Evolutionary conservation across 768 basidiomycete genomes (phyloP), one percentile per base, ranked within the genome.

Genomic region (Chalciporus sphaerocephalus): DNA sequence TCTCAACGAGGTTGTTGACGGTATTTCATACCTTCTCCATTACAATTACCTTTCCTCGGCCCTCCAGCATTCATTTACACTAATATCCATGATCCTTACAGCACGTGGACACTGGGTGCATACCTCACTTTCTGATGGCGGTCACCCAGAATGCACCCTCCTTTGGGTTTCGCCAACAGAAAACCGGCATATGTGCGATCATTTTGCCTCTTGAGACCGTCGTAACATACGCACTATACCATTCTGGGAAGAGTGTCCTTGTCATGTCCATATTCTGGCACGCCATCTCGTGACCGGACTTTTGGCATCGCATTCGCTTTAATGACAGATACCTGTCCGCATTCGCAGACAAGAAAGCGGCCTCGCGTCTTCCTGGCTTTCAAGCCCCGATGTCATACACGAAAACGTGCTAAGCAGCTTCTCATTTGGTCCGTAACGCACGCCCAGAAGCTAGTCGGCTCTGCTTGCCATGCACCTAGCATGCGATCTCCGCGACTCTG

Each of bases 301-400:
- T 52, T 52, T 37, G 38, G 40, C 45, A 40, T 49, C 40, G 48
- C 53, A 33, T 64, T 62, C 62, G 65, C 63, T 65, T 28, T 18
- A 51, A 13, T 11, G 27, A 48, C 28, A 13, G 10, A 11, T 25
- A 27, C 57, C 35, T 36, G 43, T 34, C 57, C 55, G 55, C 60
- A 59, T 61, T 59, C 59, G 57, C 57, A 51, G 24, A 45, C 51
- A 57, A 60, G 55, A 52, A 56, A 51, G 61, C 58, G 63, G 62
- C 62, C 62, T 64, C 56, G 44, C 62, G 62, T 58, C 49, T 47
- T 53, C 64, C 64, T 62, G 61, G 41, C 61, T 34, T 32, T 52
- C 53, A 54, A 40, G 49, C 36, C 38, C 52, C 41, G 53, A 50
- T 52, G 54, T 65, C 54, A 56, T 51, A 50, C 49, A 47, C 41